Evolutionary conservation across 1,139 yeast species (phyloP), one percentile per base, ranked within the genome.

Genomic region (Debaryomyces sp.): DNA sequence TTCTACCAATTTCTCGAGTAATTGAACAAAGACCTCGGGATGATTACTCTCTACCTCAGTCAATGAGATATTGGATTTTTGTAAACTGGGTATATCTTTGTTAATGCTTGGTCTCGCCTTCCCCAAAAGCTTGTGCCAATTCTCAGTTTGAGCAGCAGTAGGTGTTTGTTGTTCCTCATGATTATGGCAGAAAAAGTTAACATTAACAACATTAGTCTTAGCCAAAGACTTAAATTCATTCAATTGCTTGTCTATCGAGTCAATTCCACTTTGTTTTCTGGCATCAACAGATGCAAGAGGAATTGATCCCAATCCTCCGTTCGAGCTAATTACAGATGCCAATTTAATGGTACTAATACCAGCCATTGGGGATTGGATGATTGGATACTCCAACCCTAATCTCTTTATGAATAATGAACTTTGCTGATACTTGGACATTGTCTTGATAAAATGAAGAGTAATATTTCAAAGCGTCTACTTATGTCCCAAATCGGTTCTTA

Each of bases 301-400:
- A 2, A 80, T 48, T 1, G 82, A 72, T 0, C 82, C 84, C 18
- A 80, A 47, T 1, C 74, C 82, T 0, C 84, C 84, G 17, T 53
- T 49, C 3, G 60, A 59, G 1, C 71, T 61, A 1, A 77, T 71
- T 1, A 60, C 62, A 1, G 75, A 67, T 0, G 81, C 80, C 49
- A 79, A 56, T 29, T 63, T 62, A 1, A 70, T 62, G 0, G 80
- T 77, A 22, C 76, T 66, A 1, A 78, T 68, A 0, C 83, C 83
- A 0, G 83, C 82, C 84, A 80, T 80, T 27, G 84, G 84, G 1
- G 83, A 70, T 54, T 78, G 82, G 30, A 79, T 60, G 2, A 80
- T 62, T 1, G 83, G 83, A 29, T 41, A 22, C 17, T 41, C 36
- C 37, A 41, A 30, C 15, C 43, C 43, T 6, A 30, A 29, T 30